These are phyloP conservation scores for Melampsora abietis-canadensis DNA, from an alignment of 1,284 basidiomycete genomes.

Conservation along the genomic window DNA sequence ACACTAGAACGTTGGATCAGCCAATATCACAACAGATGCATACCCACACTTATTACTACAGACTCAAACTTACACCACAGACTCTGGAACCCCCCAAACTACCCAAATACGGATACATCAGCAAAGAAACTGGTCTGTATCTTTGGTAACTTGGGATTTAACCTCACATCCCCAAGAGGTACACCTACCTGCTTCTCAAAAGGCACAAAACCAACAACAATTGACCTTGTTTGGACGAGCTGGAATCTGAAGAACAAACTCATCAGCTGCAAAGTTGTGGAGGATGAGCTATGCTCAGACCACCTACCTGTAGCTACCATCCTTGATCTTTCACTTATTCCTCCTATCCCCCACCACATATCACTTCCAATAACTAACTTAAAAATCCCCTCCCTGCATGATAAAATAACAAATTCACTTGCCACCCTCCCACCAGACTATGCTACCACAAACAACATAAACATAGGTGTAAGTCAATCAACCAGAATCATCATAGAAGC, in stretches of 20 bases:
- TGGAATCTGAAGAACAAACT: neutral
- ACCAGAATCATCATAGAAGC: no score
- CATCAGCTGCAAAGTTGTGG: neutral
- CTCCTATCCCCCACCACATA: neutral
- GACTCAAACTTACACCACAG: neutral
- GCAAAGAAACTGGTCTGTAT: neutral
- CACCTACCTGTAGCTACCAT: neutral
- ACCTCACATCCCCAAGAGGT: neutral
- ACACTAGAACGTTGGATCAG: neutral
- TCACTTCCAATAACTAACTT: no score
- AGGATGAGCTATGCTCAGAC: neutral
- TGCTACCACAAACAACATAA: neutral
- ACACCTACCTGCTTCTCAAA: neutral
- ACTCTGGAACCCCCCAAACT: neutral
- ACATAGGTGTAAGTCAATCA: no score
- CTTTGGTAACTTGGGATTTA: neutral
- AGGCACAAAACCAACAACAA: neutral
- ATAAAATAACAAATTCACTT: no score
- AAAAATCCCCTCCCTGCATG: no score
- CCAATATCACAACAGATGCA: neutral
- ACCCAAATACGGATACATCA: neutral
- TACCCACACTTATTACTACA: neutral
- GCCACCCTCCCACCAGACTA: no score
- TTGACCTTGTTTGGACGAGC: neutral
- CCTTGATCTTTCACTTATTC: neutral